phyloP scores from a whole-genome alignment of 1,284 basidiomycete species.

The Veloporphyrellus conicus region DNA sequence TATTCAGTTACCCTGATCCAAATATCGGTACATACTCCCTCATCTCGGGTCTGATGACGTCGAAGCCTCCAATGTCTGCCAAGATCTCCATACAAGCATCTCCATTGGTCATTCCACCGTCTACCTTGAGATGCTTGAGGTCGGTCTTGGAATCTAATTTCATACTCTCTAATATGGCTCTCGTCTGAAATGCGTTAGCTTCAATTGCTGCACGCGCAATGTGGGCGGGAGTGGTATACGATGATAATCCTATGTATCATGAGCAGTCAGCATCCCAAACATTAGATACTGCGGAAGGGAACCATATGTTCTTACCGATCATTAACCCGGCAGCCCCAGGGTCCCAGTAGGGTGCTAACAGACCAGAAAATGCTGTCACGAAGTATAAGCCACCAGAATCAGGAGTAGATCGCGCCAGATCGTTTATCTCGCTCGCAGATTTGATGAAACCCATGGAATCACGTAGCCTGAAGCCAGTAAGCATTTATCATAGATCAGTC shows the following conservation, averaged over 20 bases:
- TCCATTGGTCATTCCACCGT: constrained; percentile 92
- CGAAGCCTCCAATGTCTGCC: constrained; percentile 90
- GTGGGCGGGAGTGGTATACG: constrained; percentile 91
- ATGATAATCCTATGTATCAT: constrained; percentile 62
- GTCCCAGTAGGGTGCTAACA: constrained; percentile 93
- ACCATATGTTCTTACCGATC: constrained; percentile 52
- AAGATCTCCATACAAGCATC: constrained; percentile 89
- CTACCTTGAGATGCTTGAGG: constrained; percentile 83
- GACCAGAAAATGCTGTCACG: constrained; percentile 92
- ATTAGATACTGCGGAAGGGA: no score
- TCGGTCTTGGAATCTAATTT: constrained; percentile 74
- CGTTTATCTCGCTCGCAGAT: constrained; percentile 80
- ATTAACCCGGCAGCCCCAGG: constrained; percentile 78
- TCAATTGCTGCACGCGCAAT: constrained; percentile 93
- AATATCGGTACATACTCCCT: constrained; percentile 66
- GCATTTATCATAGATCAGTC: not conserved
- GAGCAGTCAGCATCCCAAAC: not conserved
- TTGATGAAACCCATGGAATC: constrained; percentile 86
- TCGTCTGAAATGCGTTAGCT: constrained; percentile 86
- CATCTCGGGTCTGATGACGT: constrained; percentile 91
- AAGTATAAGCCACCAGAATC: constrained; percentile 95
- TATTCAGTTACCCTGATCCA: not conserved
- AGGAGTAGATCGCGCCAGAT: constrained; percentile 72
- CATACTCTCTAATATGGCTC: constrained; percentile 93
- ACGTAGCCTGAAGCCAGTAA: constrained; percentile 53